Base-by-base conservation (phyloP, 208 protist genomes). In the Trypanosoma scelopori region DNA sequence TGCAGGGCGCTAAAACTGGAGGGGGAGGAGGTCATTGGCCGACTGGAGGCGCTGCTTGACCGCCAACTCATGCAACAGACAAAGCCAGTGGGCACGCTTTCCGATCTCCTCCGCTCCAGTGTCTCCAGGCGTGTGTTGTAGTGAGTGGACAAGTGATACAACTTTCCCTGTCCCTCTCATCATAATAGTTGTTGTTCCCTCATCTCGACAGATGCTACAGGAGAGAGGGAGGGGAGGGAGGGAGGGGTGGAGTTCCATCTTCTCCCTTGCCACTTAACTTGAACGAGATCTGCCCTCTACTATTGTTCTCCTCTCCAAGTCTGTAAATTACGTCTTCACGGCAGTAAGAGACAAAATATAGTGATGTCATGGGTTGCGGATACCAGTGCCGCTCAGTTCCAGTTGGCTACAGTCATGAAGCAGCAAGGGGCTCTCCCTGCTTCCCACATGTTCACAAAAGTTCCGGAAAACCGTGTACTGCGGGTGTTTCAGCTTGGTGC, bases 401-500 rank as follows among this genome's bases (percentile, higher is more conserved):
- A 80, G 42, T 65, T 96, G 12, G 75, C 85, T 48, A 89, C 78
- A 20, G 84, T 96, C 35, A 68, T 81, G 25, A 95, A 95, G 76
- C 89, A 95, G 75, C 89, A 91, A 69, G 68, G 71, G 25, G 51
- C 71, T 37, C 63, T 95, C 50, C 86, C 82, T 6, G 57, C 74
- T 4, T 92, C 89, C 15, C 70, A 78, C 20, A 78, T 74, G 39
- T 93, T 95, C 43, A 85, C 90, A 7, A 72, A 76, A 46, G 85
- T 92, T 37, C 84, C 88, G 0, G 78, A 86, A 61, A 91, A 84
- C 42, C 73, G 85, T 46, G 88, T 94, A 5, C 69, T 93, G 49
- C 87, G 91, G 22, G 80, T 93, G 20, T 92, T 89, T 58, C 91
- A 96, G 71, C 53, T 94, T 1, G 84, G 86, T 46, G 88, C 82